Conservation (phyloP, 2,329 filamentous ascomycete species). For the Alternaria angustiovoidea region DNA sequence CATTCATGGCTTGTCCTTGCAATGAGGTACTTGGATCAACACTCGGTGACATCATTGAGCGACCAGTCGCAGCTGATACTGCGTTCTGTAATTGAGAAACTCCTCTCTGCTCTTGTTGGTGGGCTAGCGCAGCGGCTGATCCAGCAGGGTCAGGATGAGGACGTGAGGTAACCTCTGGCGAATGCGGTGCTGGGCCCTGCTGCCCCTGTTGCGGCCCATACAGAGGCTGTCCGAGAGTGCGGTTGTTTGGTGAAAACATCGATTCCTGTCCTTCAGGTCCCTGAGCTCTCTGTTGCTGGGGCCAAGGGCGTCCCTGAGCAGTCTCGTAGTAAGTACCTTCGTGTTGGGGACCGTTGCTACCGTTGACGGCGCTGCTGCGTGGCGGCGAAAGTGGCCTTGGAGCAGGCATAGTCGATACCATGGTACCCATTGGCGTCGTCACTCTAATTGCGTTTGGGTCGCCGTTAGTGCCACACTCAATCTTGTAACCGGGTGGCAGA, state of each 20-base stretch:
- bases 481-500: conserved; percentile 91
- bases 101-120: conserved; percentile 71
- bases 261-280: conserved; percentile 47
- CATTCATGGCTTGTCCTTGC: conserved; percentile 68
- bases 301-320: conserved; percentile 50
- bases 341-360: conserved; percentile 59
- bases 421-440: conserved; percentile 97
- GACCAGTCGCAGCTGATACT: conserved; percentile 65
- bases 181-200: conserved; percentile 45
- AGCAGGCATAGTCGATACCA: conserved; percentile 81
- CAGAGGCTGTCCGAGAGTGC: conserved; percentile 51
- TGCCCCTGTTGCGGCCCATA: conserved; percentile 48
- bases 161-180: conserved; percentile 47
- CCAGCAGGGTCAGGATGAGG: conserved; percentile 47
- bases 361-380: conserved; percentile 62
- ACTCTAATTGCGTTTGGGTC: conserved; percentile 96
- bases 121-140: conserved; percentile 58
- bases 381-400: conserved; percentile 57
- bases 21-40: conserved; percentile 58
- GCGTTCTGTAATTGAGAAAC: conserved; percentile 73
- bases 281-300: conserved; percentile 44
- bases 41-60: conserved; percentile 61
- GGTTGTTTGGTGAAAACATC: conserved; percentile 56
- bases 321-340: conserved; percentile 50
- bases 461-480: conserved; percentile 92